These are phyloP conservation scores for Musa beccarii DNA, from an alignment of 176 grass and related monocot genomes.

Conservation along the genomic window DNA sequence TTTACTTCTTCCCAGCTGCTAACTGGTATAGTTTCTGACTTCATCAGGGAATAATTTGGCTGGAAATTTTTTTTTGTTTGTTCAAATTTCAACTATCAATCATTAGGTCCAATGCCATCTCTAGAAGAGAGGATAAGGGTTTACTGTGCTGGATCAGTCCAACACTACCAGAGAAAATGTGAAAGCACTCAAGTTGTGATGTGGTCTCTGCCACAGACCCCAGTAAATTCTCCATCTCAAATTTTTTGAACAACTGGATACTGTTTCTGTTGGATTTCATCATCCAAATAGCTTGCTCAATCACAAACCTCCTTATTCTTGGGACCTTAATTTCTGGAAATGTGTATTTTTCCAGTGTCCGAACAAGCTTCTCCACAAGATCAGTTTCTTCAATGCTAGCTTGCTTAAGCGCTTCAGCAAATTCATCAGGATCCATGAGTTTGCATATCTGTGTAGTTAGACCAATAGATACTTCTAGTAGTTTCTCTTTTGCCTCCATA, in stretches of 20 bases:
- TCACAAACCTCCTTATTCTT: slow-evolving; percentile 30
- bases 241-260: slow-evolving; percentile 19
- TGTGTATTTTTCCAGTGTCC: neutral
- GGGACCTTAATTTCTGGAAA: slow-evolving; percentile 22
- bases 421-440: neutral
- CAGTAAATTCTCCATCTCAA: slow-evolving; percentile 21
- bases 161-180: slow-evolving; percentile 34
- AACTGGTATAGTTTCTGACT: too few species aligned
- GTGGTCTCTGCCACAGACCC: slow-evolving; percentile 29
- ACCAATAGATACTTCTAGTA: neutral
- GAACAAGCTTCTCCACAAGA: neutral
- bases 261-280: slow-evolving; percentile 21
- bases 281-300: slow-evolving; percentile 38
- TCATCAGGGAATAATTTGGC: too few species aligned
- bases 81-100: neutral
- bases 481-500: neutral
- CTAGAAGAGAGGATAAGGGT: slow-evolving; percentile 15
- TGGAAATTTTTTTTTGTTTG: neutral
- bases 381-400: neutral
- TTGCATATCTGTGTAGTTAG: slow-evolving; percentile 8
- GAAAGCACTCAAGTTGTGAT: slow-evolving; percentile 30
- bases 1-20: too few species aligned
- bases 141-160: slow-evolving; percentile 26
- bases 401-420: neutral
- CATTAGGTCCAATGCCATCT: slow-evolving; percentile 17